Evolutionary conservation across 2,329 filamentous ascomycete genomes (phyloP).

Genomic region (Fusarium sp.): DNA sequence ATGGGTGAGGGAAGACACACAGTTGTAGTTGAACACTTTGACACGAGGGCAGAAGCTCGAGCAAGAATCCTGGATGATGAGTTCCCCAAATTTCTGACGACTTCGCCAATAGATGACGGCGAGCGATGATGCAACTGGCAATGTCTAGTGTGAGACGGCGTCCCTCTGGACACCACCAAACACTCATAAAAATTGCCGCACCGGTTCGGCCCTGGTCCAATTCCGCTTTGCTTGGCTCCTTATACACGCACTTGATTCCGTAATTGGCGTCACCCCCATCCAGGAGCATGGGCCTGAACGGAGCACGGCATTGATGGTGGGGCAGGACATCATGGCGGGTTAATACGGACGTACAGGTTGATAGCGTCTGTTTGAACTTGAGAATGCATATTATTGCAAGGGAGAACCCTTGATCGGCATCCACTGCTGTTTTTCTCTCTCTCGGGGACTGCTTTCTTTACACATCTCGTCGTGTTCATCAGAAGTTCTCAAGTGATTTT

Average conservation of each 20-base stretch:
- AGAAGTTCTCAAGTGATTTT: background rate
- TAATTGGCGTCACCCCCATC: conserved; percentile 25
- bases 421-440: background rate
- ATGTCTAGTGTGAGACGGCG: conserved; percentile 12
- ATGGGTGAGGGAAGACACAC: background rate
- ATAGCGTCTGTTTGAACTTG: conserved; percentile 26
- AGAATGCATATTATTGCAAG: conserved; percentile 27
- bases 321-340: conserved; percentile 32
- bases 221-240: conserved; percentile 6
- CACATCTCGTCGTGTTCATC: background rate
- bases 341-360: conserved; percentile 31
- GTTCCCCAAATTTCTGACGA: background rate
- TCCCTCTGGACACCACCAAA: background rate
- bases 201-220: conserved; percentile 3
- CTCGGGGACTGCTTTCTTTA: background rate
- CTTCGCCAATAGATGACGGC: background rate
- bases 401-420: conserved; percentile 17
- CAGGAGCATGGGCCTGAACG: conserved; percentile 27
- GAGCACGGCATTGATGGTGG: conserved; percentile 34
- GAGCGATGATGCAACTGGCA: conserved; percentile 16
- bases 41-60: background rate
- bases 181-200: conserved; percentile 38
- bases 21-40: background rate
- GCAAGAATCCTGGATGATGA: background rate
- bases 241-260: conserved; percentile 16